Conservation (phyloP, 176 grass and related monocot genomes). For the Aegilops speltoides region DNA sequence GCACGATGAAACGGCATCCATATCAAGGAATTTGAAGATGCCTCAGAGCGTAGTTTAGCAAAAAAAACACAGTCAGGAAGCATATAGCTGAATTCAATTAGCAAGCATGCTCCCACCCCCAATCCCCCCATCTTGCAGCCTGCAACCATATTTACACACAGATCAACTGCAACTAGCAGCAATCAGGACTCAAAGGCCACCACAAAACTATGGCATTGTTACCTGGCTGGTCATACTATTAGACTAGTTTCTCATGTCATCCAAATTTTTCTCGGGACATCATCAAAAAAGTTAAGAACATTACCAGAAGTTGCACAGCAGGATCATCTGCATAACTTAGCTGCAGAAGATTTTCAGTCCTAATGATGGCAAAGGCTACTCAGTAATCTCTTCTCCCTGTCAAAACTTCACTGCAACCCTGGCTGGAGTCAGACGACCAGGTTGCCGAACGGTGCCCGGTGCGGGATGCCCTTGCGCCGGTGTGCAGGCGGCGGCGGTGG, state of each 20-base stretch:
- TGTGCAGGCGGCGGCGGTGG: constrained; percentile 52
- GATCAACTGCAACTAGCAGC: neutral
- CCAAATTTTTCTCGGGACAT: neutral
- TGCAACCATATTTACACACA: constrained; percentile 12
- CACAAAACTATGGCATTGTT: neutral
- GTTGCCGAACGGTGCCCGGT: constrained; percentile 81
- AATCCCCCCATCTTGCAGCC: neutral
- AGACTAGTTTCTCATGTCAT: neutral
- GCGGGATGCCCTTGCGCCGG: constrained; percentile 84
- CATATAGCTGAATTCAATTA: neutral
- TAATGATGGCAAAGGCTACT: constrained; percentile 20
- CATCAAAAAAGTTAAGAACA: neutral
- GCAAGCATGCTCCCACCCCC: neutral
- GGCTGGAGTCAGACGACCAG: constrained; percentile 33
- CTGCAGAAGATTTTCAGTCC: constrained; percentile 19
- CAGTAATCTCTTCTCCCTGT: constrained; percentile 18
- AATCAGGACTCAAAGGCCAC: neutral
- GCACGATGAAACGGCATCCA: neutral
- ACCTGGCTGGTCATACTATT: neutral
- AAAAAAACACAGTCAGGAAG: neutral
- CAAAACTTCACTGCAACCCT: constrained; percentile 12
- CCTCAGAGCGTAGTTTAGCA: neutral
- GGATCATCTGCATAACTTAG: constrained; percentile 27
- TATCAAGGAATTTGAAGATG: neutral
- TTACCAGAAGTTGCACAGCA: constrained; percentile 19